Percentiles rank a stretch among this genome's conserved stretches.
Evolutionary conservation across 805 yeast species (phyloP).

Genomic region (Candida insectorum): DNA sequence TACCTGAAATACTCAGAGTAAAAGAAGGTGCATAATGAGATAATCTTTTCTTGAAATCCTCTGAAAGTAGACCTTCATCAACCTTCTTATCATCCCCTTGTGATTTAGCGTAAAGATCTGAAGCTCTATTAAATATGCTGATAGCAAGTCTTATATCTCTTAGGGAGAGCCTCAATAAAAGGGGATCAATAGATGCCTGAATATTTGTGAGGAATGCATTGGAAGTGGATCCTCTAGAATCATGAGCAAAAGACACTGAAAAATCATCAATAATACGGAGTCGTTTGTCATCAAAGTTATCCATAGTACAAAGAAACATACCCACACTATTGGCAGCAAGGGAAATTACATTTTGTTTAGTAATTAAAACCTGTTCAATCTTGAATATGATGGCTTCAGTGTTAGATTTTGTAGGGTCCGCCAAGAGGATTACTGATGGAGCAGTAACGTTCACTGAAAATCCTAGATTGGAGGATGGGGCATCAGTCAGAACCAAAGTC

Average conservation of each 20-base stretch:
- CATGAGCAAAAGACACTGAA: slow-evolving; percentile 71
- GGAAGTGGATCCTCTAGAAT: slow-evolving; percentile 61
- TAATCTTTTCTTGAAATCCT: slow-evolving; percentile 58
- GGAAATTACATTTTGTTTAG: slow-evolving; percentile 65
- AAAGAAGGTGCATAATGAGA: slow-evolving; percentile 70
- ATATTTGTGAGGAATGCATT: slow-evolving; percentile 59
- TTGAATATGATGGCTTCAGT: slow-evolving; percentile 91
- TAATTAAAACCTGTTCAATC: slow-evolving; percentile 69
- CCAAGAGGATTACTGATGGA: slow-evolving; percentile 74
- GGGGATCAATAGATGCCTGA: slow-evolving; percentile 72
- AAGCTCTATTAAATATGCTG: slow-evolving; percentile 68
- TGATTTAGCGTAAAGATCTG: slow-evolving; percentile 42
- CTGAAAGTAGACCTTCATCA: slow-evolving; percentile 45
- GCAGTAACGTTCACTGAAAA: slow-evolving; percentile 68
- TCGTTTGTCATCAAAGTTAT: slow-evolving; percentile 54
- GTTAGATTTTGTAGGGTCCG: slow-evolving; percentile 64
- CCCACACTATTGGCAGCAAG: slow-evolving; percentile 77
- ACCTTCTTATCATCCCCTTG: slow-evolving; percentile 19
- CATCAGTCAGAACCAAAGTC: not conserved
- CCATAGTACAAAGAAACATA: slow-evolving; percentile 79
- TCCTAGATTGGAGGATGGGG: slow-evolving; percentile 26
- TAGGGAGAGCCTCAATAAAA: slow-evolving; percentile 76
- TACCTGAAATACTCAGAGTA: slow-evolving; percentile 45
- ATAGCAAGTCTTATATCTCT: slow-evolving; percentile 83
- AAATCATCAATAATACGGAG: slow-evolving; percentile 86